Evolutionary conservation across 495 filamentous ascomycete genomes (phyloP).

Genomic region (Lasiosphaeriaceae sp.): DNA sequence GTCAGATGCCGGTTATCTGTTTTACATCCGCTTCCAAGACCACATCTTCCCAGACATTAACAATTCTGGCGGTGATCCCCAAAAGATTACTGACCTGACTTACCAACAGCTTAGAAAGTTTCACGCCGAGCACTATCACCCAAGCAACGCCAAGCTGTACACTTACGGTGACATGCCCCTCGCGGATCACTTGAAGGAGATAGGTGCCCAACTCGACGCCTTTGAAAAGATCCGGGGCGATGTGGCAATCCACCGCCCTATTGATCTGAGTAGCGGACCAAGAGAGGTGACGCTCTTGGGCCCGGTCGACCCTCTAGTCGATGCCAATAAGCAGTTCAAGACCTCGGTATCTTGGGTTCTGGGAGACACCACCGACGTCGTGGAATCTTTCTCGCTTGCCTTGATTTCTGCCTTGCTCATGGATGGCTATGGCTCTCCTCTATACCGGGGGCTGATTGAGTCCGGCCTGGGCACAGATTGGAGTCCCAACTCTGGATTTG

Average conservation of each 20-base stretch:
- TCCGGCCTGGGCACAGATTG: conserved; percentile 87
- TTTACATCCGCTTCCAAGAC: conserved; percentile 89
- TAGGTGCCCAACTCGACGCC: conserved; percentile 63
- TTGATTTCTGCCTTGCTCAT: conserved; percentile 78
- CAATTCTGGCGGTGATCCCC: conserved; percentile 93
- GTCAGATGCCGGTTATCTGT: conserved; percentile 94
- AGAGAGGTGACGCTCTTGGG: conserved; percentile 67
- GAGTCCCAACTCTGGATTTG: conserved; percentile 89
- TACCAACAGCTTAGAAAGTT: conserved; percentile 81
- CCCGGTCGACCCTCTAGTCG: conserved; percentile 83
- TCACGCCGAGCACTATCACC: conserved; percentile 89
- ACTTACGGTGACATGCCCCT: conserved; percentile 95
- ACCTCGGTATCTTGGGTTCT: conserved; percentile 91
- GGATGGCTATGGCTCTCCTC: conserved; percentile 90
- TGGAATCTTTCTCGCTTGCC: conserved; percentile 81
- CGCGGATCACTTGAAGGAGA: conserved; percentile 68
- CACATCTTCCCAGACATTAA: conserved; percentile 90
- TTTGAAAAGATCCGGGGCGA: conserved; percentile 70
- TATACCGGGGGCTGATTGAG: conserved; percentile 89
- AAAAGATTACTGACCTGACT: conserved; percentile 92
- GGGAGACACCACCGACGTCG: conserved; percentile 71
- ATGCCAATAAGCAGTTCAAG: conserved; percentile 82
- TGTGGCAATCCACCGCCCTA: conserved; percentile 67
- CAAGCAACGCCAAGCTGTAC: conserved; percentile 90
- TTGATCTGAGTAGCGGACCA: conserved; percentile 65